Base-by-base conservation (phyloP, 2,329 filamentous ascomycete species). In the Colletotrichum brevisporum region DNA sequence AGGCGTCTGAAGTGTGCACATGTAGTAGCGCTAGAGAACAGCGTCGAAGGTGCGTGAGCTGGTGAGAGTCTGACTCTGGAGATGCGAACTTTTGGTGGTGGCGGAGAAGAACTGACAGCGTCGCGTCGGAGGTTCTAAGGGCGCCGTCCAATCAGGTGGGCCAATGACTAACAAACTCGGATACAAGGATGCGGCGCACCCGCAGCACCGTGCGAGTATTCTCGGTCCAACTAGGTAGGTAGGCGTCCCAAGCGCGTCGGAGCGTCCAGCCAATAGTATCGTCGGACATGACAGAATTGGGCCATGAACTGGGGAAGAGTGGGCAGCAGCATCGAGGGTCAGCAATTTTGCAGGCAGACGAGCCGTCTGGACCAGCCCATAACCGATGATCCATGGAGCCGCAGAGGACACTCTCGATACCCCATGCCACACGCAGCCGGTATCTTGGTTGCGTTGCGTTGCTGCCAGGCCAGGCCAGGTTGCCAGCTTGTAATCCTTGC, bases 151-250 rank as follows among this genome's bases (percentile, higher is more conserved):
- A 69, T 67, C 15, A 57, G 27, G 18, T 31, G 51, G 26, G n/a
- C 3, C 51, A 67, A 61, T 69, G 62, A 69, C 67, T 67, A 69
- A 69, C 62, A 51, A 51, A 41, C 43, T 56, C 66, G 55, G 43
- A 52, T 69, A 67, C 26, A 57, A 69, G 62, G 63, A 69, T 69
- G 63, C 67, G 55, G 67, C 67, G 55, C 36, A 69, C 54, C 62
- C 67, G 41, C 64, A 52, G 50, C 50, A 69, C 62, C 66, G 67
- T 67, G 67, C 50, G 39, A 21, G 26, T 24, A 43, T 15, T 16
- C 24, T 15, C 41, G 27, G 50, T 21, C 62, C 18, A 66, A 66
- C 43, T 50, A 52, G 50, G 47, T 16, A 66, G 60, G 45, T 50
- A 52, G 50, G 47, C 66, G 36, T 66, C 31, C 45, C 62, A 67